A percentile compares a stretch with the other conserved stretches of the same genome.
These are phyloP conservation scores for Salvia sclarea DNA, from an alignment of 305 asterid species.

Conservation along the genomic window DNA sequence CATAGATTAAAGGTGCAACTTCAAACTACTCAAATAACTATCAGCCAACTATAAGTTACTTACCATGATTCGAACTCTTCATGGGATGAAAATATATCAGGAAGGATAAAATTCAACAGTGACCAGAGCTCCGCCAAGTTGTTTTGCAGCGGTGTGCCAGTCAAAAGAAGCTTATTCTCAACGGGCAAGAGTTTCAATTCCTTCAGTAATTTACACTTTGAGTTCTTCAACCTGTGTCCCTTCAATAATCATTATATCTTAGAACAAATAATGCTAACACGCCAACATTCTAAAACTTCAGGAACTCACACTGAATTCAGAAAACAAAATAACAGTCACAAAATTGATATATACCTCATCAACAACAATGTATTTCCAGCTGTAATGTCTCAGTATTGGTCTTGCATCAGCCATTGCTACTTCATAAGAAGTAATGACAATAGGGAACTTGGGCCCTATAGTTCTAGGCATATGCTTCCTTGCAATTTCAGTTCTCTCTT, in stretches of 20 bases:
- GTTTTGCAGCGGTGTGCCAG: conserved; percentile 97
- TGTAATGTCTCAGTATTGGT: conserved; percentile 62
- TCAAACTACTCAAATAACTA: neutral
- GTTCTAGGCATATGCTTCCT: conserved; percentile 88
- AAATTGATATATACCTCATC: conserved; percentile 68
- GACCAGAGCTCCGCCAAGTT: conserved; percentile 99
- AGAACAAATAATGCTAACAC: conserved; percentile 1
- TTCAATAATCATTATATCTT: conserved; percentile 40
- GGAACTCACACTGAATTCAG: conserved; percentile 4
- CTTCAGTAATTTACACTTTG: conserved; percentile 74
- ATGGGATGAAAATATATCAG: conserved; percentile 95
- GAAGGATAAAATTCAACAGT: conserved; percentile 89
- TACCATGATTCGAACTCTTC: conserved; percentile 96
- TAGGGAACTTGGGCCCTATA: conserved; percentile 80
- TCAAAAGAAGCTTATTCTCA: conserved; percentile 91
- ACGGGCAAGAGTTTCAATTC: conserved; percentile 59
- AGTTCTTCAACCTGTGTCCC: conserved; percentile 98
- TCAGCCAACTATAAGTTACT: conserved; percentile 15
- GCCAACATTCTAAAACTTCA: conserved; percentile 20
- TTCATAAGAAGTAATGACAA: conserved; percentile 89
- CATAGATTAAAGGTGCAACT: neutral
- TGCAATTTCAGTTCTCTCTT: conserved; percentile 63
- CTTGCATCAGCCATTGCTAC: conserved; percentile 71
- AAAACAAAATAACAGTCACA: neutral
- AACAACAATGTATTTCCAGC: conserved; percentile 91